phyloP scores from a whole-genome alignment of 768 basidiomycete genomes.

The Cantharellus anzutake region DNA sequence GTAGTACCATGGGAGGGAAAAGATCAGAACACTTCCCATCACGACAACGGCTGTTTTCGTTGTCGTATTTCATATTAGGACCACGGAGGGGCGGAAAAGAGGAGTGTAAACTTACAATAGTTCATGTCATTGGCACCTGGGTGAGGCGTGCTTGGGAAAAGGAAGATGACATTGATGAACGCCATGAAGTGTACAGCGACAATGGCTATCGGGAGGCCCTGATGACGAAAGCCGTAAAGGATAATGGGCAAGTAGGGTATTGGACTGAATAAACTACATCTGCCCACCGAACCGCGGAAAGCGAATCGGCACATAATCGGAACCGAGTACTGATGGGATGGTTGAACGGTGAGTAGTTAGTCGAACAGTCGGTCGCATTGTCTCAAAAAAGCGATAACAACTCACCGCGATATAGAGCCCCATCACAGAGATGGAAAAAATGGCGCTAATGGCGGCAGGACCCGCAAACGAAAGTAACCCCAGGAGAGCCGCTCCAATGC shows the following conservation, averaged over 20 bases:
- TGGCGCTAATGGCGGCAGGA: constrained; percentile 33
- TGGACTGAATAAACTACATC: constrained; percentile 8
- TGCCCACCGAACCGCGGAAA: constrained; percentile 25
- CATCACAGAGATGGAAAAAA: constrained; percentile 27
- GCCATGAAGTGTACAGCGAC: constrained; percentile 44
- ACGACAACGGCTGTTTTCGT: no score
- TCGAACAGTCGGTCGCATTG: constrained; percentile 28
- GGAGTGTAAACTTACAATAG: constrained; percentile 19
- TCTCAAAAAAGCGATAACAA: constrained; percentile 10
- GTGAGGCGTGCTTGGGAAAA: constrained; percentile 38
- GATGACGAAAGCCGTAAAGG: not conserved
- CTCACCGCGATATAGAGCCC: constrained; percentile 25
- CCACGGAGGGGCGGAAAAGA: no score
- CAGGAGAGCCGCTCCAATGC: constrained; percentile 22
- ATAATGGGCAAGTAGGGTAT: not conserved
- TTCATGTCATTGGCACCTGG: constrained; percentile 39
- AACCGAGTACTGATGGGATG: constrained; percentile 20
- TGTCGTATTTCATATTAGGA: no score
- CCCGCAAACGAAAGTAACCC: constrained; percentile 39
- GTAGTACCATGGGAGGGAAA: no score
- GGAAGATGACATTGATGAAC: constrained; percentile 41
- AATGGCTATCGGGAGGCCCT: constrained; percentile 35
- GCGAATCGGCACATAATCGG: constrained; percentile 22
- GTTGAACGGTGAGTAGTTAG: constrained; percentile 21
- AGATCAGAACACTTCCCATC: no score